These are phyloP conservation scores for Ulmus americana DNA, from an alignment of 331 rosid genomes.

Conservation along the genomic window DNA sequence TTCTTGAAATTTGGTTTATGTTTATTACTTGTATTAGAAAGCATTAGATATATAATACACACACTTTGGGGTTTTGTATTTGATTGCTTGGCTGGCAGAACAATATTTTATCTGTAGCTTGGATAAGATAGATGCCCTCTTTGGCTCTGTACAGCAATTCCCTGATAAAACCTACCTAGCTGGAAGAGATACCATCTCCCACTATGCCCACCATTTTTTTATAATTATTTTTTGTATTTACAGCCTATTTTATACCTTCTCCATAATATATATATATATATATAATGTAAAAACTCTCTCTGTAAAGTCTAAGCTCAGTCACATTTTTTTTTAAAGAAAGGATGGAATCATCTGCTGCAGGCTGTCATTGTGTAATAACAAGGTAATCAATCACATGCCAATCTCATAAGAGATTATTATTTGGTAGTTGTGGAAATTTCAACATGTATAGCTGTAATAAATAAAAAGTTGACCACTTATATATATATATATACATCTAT, in stretches of 20 bases:
- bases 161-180: slow-evolving; percentile 15
- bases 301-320: background rate
- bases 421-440: slow-evolving; percentile 8
- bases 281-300: slow-evolving; percentile 5
- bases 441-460: background rate
- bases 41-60: slow-evolving; percentile 11
- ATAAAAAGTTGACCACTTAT: background rate
- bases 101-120: slow-evolving; percentile 16
- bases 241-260: slow-evolving; percentile 33
- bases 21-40: slow-evolving; percentile 28
- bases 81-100: slow-evolving; percentile 18
- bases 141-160: slow-evolving; percentile 26
- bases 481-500: background rate
- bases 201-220: slow-evolving; percentile 26
- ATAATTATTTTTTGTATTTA: slow-evolving; percentile 25
- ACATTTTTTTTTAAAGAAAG: slow-evolving; percentile 10
- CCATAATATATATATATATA: background rate
- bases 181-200: slow-evolving; percentile 42
- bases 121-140: slow-evolving; percentile 39
- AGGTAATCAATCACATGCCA: slow-evolving; percentile 12
- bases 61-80: background rate
- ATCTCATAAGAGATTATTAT: background rate
- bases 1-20: background rate
- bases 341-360: slow-evolving; percentile 21
- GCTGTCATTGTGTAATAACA: slow-evolving; percentile 23